Evolutionary conservation across 495 filamentous ascomycete genomes (phyloP), one percentile per base, ranked within the genome.

Genomic region (Lindgomyces ingoldianus): DNA sequence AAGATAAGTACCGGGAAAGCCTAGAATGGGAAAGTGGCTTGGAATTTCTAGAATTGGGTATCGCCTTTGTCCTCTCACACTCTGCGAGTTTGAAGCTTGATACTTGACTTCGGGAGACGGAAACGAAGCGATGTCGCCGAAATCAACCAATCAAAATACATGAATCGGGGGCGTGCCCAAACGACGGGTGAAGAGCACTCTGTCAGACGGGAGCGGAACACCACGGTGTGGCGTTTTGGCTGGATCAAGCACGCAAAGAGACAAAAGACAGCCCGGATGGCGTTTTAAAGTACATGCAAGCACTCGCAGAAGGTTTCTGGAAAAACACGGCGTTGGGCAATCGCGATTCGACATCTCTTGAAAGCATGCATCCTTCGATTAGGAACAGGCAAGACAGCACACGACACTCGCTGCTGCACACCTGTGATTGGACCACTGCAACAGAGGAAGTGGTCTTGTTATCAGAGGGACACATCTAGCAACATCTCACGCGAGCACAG

Each of bases 331-430:
- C 8, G 6, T 18, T 47, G 6, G 45, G 45, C 45, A 4, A 4
- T 47, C 16, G 45, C 16, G 45, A 8, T 24, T n/a, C 45, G 16
- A 18, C 6, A 24, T 47, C 21, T 47, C 16, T 47, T 47, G 45
- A 6, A 6, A 6, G 45, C 45, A 47, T 47, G 45, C 45, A 8
- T 6, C 33, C 33, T 4, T 18, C 16, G 8, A 18, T 8, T 4
- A 47, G 45, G 45, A 47, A 47, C 45, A 47, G 45, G 45, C 45
- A 47, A 47, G 45, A 47, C 6, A 47, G 45, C 45, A 47, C 45
- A 47, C 45, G 45, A 47, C 45, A 6, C 14, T 14, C 6, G 6
- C 6, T 39, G 6, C 33, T 6, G 14, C 33, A 6, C 6, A 6
- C 33, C 33, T 39, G 33, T 39, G 33, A 39, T 39, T 39, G 33